Base-by-base conservation (phyloP, 2,329 filamentous ascomycete species). In the Trichoderma aggressivum region DNA sequence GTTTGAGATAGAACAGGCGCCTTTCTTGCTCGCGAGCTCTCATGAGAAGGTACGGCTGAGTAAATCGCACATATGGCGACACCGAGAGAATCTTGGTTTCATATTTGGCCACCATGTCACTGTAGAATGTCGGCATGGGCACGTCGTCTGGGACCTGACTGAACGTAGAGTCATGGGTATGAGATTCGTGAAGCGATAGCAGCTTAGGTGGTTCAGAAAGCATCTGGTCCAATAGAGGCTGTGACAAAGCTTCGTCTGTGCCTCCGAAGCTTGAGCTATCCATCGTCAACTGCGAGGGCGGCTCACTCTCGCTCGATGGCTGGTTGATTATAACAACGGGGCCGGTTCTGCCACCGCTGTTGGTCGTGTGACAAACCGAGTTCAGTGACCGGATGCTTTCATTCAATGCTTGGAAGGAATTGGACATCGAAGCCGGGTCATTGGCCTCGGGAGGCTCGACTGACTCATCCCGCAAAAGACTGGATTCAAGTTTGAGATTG, bases 41-140 rank as follows among this genome's bases (percentile, higher is more conserved):
- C 86, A 96, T 97, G 47, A 99, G 86, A 28, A 98, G 87, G 80
- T 98, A 97, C 0, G 96, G 96, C 78, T 96, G 94, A 74, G 92
- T 92, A 78, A 98, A 99, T 77, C 94, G 95, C 74, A 99, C 96
- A 78, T 97, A 98, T 0, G 96, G 96, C 0, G 96, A 99, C 1
- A 94, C 94, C 1, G 97, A 99, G 7, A 99, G 84, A 58, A 99
- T 92, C 78, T 95, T 97, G 7, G 94, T 97, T 77, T 97, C 90
- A 77, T 97, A 94, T 76, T 97, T 95, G 71, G 94, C 91, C 47
- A 98, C 94, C 87, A 98, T 93, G 78, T 97, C 94, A 78, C 94
- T 94, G 79, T 98, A 98, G 77, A 94, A 97, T 0, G 93, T 97
- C 3, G 95, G 93, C 84, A 94, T 92, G 1, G 93, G 92, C 53